These are phyloP conservation scores for Penicillium sp. DNA, from an alignment of 2,329 filamentous ascomycete species.

Conservation along the genomic window DNA sequence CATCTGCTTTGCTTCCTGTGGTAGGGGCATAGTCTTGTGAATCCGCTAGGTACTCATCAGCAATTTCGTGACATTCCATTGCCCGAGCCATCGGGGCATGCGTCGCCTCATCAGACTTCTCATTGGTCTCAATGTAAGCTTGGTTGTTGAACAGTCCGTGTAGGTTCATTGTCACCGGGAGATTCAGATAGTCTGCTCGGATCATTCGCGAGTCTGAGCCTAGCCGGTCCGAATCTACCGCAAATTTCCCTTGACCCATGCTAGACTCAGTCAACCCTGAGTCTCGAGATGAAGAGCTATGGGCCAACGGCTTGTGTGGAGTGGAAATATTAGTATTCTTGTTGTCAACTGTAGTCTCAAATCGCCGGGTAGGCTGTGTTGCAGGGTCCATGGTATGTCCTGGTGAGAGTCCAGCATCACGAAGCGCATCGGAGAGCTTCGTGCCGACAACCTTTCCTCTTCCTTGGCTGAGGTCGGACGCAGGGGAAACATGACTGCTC, in stretches of 20 bases:
- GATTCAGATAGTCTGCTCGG: background rate
- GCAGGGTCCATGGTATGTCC: background rate
- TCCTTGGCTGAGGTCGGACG: conserved; percentile 2
- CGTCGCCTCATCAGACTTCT: background rate
- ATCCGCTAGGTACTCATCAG: background rate
- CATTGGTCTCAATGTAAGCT: too few species aligned
- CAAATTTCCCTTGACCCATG: background rate
- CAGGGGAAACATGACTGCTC: background rate
- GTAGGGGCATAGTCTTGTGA: background rate
- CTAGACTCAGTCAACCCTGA: background rate
- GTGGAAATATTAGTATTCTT: background rate
- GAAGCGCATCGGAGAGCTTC: conserved; percentile 24
- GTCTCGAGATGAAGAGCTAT: too few species aligned
- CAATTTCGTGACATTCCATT: background rate
- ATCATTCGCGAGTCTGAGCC: background rate
- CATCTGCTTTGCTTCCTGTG: background rate
- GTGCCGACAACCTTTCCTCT: conserved; percentile 23
- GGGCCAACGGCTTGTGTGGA: background rate
- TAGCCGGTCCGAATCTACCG: background rate
- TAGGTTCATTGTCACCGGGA: background rate
- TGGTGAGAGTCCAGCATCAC: background rate
- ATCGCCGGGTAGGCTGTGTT: background rate
- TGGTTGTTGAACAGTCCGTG: background rate
- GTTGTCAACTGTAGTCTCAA: too few species aligned
- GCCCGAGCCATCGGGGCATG: background rate